Evolutionary conservation across 1,139 yeast species (phyloP), one percentile per base, ranked within the genome.

Genomic region (Barnettozyma hawaiiensis): DNA sequence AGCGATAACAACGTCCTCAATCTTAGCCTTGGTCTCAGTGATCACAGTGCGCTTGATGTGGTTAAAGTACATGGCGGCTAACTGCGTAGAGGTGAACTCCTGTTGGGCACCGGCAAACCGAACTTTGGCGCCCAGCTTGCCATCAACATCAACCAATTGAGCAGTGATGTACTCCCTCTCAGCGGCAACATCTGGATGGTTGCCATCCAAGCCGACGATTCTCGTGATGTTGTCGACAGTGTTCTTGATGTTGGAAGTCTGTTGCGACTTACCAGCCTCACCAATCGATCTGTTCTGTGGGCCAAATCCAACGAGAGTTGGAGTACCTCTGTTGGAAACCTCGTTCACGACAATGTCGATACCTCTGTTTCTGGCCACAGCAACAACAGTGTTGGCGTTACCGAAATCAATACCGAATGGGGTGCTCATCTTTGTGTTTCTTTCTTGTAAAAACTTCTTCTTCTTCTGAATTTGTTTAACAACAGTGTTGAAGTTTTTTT

Each of bases 391-490:
- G 75, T 77, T 85, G 74, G 78, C 76, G 73, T 89, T 89, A 73
- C 99, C 99, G 66, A 92, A 82, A 80, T 92, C 99, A 69, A 92
- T 84, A 75, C 98, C 98, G 63, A 92, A 86, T 69, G 97, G 97
- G 65, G 86, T 80, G 66, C 86, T 80, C 85, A 81, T 81, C 40
- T 55, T n/a, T n/a, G n/a, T n/a, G n/a, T n/a, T n/a, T n/a, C n/a
- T n/a, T n/a, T n/a, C n/a, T n/a, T n/a, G n/a, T n/a, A n/a, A n/a
- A n/a, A n/a, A n/a, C n/a, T n/a, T n/a, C n/a, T n/a, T n/a, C n/a
- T n/a, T 69, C 12, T 10, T 22, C 19, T 31, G 6, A 20, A 16
- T 31, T 16, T 31, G 35, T 9, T 16, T 16, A 7, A 19, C 6
- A 19, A n/a, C n/a, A n/a, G n/a, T n/a, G 8, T 8, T 29, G 24